Evolutionary conservation across 495 filamentous ascomycete species (phyloP), one percentile per base, ranked within the genome.

Genomic region (Neurospora sp.): DNA sequence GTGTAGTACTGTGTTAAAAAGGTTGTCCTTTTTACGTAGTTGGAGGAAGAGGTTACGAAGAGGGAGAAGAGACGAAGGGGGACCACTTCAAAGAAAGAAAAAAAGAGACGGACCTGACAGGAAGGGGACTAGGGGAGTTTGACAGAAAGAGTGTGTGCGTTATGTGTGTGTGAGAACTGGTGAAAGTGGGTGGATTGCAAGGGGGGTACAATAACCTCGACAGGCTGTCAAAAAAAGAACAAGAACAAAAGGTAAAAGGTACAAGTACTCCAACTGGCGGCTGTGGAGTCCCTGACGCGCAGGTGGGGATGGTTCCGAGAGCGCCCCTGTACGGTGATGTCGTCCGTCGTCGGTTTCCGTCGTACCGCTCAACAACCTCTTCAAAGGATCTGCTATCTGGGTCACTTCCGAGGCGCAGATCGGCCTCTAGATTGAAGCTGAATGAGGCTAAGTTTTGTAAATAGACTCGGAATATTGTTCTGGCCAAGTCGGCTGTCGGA

Each of bases 251-350:
- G 27, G 53, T 65, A 31, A 16, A 35, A 16, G 22, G 27, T 61
- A 61, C 53, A 65, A 35, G 27, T 61, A 35, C 27, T 61, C 22
- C 47, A 31, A 16, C 31, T 38, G 72, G 40, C 41, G 45, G 65
- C 61, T 65, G 70, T 71, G 70, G 70, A 37, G 59, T 27, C 39
- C 59, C 71, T 70, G 71, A 72, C 71, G 70, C 70, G 70, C 27
- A 39, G 70, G 70, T 71, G 70, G 70, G 45, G 70, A 65, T 65
- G 7, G 53, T 65, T 18, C 14, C 22, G n/a, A 35, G 22, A 31
- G 45, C 4, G 47, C 45, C 70, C 41, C 70, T 68, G 70, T 68
- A 71, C 27, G 44, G 70, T 71, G 70, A 71, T 71, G 70, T 71
- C 27, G 27, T 31, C 70, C 70, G 70, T 71, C 8, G 42, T 7